These are phyloP conservation scores for Ampelomyces quisqualis DNA, from an alignment of 2,329 filamentous ascomycete genomes.

Conservation along the genomic window DNA sequence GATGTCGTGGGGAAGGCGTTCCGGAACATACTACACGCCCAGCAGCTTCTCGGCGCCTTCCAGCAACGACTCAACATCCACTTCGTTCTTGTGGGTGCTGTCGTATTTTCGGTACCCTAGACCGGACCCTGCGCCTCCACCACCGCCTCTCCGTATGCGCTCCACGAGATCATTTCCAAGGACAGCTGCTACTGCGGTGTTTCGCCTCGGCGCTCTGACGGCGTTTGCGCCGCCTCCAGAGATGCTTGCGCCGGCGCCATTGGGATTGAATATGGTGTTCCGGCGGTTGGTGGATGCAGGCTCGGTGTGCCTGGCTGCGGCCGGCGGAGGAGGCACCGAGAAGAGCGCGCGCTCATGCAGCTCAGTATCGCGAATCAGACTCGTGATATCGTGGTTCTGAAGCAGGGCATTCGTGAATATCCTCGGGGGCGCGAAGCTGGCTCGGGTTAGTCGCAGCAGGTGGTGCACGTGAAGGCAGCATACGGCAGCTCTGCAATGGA, in stretches of 20 bases:
- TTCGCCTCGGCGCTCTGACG: slow-evolving; percentile 61
- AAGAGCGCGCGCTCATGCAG: slow-evolving; percentile 92
- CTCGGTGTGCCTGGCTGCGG: slow-evolving; percentile 50
- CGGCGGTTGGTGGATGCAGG: slow-evolving; percentile 46
- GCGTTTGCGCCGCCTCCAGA: slow-evolving; percentile 44
- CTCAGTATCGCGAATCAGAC: slow-evolving; percentile 92
- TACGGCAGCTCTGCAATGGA: slow-evolving; percentile 52
- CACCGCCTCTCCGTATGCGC: slow-evolving; percentile 65
- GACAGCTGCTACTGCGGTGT: slow-evolving; percentile 86
- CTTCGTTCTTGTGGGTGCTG: slow-evolving; percentile 61
- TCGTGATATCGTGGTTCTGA: slow-evolving; percentile 85
- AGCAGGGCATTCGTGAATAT: slow-evolving; percentile 95
- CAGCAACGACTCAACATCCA: slow-evolving; percentile 84
- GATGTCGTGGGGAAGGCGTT: no score
- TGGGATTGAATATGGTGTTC: slow-evolving; percentile 52
- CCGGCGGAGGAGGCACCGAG: slow-evolving; percentile 73
- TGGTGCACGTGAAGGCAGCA: slow-evolving; percentile 8
- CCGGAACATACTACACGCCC: slow-evolving; percentile 67
- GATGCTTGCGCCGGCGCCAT: slow-evolving; percentile 34
- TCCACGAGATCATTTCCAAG: slow-evolving; percentile 84
- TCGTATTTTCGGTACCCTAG: slow-evolving; percentile 48
- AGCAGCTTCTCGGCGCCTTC: slow-evolving; percentile 88
- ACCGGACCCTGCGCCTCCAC: slow-evolving; percentile 54
- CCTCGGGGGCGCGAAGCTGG: slow-evolving; percentile 83
- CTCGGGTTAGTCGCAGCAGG: slow-evolving; percentile 18